A percentile compares a stretch with the other conserved stretches of the same genome.
Conservation (phyloP, 192 early-diverging fungal species). For the Linnemannia zychae region DNA sequence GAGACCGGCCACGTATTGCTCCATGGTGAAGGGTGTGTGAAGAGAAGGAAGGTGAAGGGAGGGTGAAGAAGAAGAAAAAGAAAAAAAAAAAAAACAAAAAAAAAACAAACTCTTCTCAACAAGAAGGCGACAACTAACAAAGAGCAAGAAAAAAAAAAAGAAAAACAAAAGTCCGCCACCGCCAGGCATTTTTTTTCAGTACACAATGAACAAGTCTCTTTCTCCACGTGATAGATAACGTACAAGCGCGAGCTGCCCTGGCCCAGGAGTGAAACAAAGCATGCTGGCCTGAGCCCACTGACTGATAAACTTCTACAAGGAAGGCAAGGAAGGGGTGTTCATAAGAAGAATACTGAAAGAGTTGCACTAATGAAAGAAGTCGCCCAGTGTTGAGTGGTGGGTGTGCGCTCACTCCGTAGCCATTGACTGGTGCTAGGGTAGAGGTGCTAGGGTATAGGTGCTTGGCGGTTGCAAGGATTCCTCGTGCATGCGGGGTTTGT, state of each 20-base stretch:
- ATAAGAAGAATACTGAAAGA: no score
- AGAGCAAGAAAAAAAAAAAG: background rate
- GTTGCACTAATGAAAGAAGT: no score
- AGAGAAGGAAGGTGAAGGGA: background rate
- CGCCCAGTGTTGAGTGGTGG: no score
- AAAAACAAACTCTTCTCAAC: background rate
- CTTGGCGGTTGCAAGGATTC: background rate
- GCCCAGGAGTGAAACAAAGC: no score
- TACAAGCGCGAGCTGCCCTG: background rate
- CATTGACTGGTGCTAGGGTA: no score
- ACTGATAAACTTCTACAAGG: no score
- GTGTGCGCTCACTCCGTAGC: background rate
- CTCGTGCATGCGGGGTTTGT: background rate
- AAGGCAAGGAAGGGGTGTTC: no score
- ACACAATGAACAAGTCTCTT: background rate
- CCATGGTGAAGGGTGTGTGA: constrained; percentile 35
- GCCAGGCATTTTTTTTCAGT: background rate
- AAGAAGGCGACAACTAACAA: background rate
- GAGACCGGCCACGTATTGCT: constrained; percentile 70
- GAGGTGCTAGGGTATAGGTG: no score
- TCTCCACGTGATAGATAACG: constrained; percentile 2
- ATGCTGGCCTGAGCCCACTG: no score
- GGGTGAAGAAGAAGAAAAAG: constrained; percentile 6
- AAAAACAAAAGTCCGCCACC: constrained; percentile 12
- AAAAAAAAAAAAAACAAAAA: constrained; percentile 10